phyloP scores from a whole-genome alignment of 1,284 basidiomycete genomes.

The Cutaneotrichosporon sp. region DNA sequence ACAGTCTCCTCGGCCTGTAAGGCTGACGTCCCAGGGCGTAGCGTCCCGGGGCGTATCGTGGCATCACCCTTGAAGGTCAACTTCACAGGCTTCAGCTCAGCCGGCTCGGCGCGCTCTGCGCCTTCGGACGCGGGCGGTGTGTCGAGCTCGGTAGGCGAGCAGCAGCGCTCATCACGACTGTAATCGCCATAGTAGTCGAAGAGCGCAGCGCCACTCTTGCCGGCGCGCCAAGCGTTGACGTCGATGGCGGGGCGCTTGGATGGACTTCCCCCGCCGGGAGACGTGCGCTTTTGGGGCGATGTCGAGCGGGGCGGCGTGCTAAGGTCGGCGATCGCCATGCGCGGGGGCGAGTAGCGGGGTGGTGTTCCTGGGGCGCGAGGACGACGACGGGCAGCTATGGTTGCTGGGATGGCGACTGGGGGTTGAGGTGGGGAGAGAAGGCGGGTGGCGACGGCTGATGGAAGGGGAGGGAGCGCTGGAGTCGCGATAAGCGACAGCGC shows the following conservation, averaged over 20 bases:
- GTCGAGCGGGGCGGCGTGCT: neutral
- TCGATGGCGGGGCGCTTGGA: neutral
- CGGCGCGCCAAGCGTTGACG: neutral
- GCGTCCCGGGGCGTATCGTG: neutral
- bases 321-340: neutral
- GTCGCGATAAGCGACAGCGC: neutral
- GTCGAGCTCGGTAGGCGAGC: conserved; percentile 2
- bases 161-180: neutral
- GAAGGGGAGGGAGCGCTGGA: neutral
- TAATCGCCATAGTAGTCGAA: neutral
- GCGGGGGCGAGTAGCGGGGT: neutral
- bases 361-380: neutral
- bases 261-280: neutral
- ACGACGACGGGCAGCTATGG: neutral
- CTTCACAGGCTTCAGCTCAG: neutral
- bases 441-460: neutral
- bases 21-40: neutral
- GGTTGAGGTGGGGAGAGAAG: neutral
- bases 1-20: neutral
- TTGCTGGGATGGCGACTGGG: neutral
- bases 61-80: neutral
- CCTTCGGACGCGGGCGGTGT: neutral
- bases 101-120: neutral
- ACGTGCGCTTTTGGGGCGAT: neutral
- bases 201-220: neutral